Conservation (phyloP, 2,329 filamentous ascomycete genomes). For the Pseudocercospora fuligena region DNA sequence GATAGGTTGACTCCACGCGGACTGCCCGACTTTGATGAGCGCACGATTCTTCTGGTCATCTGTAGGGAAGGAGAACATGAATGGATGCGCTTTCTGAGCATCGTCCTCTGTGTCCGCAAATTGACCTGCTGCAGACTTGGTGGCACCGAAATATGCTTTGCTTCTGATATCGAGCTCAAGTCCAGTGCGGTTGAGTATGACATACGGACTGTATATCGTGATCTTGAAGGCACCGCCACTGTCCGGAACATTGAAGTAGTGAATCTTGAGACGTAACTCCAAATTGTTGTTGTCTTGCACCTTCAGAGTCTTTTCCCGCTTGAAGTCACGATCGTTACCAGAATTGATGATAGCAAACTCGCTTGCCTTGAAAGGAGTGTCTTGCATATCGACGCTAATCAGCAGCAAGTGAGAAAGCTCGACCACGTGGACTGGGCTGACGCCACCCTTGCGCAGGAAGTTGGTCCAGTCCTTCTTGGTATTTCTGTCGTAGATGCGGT, state of each 20-base stretch:
- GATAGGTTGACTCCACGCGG: slow-evolving; percentile 94
- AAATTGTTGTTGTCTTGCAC: slow-evolving; percentile 86
- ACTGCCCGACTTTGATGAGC: slow-evolving; percentile 83
- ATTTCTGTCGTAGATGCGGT: slow-evolving; percentile 97
- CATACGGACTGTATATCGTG: slow-evolving; percentile 91
- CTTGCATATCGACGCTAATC: slow-evolving; percentile 94
- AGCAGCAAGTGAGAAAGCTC: slow-evolving; percentile 92
- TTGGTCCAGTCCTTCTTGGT: slow-evolving; percentile 99
- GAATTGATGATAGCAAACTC: slow-evolving; percentile 98
- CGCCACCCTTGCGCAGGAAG: slow-evolving; percentile 92
- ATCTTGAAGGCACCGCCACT: slow-evolving; percentile 96
- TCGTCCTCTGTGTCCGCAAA: slow-evolving; percentile 59
- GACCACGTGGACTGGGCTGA: slow-evolving; percentile 96
- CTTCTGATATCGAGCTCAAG: slow-evolving; percentile 84
- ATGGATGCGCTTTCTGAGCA: slow-evolving; percentile 77
- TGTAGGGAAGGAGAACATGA: slow-evolving; percentile 93
- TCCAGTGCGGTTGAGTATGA: slow-evolving; percentile 93
- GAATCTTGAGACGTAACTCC: slow-evolving; percentile 78
- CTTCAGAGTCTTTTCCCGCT: slow-evolving; percentile 75
- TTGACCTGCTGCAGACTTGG: slow-evolving; percentile 83
- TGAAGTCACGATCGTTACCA: slow-evolving; percentile 83
- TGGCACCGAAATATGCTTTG: slow-evolving; percentile 84
- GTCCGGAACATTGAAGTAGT: slow-evolving; percentile 88
- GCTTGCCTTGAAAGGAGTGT: slow-evolving; percentile 90
- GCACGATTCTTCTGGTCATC: slow-evolving; percentile 92